phyloP scores from a whole-genome alignment of 768 basidiomycete species.

The Leccinum uliginosum region DNA sequence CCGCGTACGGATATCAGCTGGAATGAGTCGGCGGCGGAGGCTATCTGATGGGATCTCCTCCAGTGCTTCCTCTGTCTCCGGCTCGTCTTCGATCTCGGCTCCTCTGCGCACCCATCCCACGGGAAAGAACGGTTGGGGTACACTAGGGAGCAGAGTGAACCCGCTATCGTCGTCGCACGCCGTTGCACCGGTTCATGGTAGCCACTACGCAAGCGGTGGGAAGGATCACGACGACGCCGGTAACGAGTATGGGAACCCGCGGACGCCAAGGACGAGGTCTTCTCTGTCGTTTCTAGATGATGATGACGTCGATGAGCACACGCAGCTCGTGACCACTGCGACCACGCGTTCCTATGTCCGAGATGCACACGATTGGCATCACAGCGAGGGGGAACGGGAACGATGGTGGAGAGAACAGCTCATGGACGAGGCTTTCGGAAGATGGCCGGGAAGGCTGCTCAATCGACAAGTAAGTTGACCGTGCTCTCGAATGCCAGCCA shows the following conservation, averaged over 20 bases:
- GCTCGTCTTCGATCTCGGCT: constrained; percentile 78
- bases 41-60: constrained; percentile 22
- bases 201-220: not conserved
- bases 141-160: constrained; percentile 55
- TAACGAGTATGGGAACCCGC: not conserved
- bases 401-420: constrained; percentile 38
- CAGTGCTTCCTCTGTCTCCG: constrained; percentile 42
- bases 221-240: not conserved
- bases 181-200: not conserved
- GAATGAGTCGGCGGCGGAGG: constrained; percentile 48
- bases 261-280: constrained; percentile 7
- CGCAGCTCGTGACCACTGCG: constrained; percentile 34
- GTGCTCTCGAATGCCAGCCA: not conserved
- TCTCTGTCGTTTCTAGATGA: constrained; percentile 8
- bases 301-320: constrained; percentile 33
- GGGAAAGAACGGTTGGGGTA: constrained; percentile 49
- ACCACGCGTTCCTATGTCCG: constrained; percentile 16
- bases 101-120: constrained; percentile 61
- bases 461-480: constrained; percentile 58
- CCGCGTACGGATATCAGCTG: constrained; percentile 74
- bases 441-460: constrained; percentile 64
- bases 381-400: constrained; percentile 28
- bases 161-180: constrained; percentile 19
- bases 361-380: constrained; percentile 15
- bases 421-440: constrained; percentile 55